Evolutionary conservation across 139 green algal species (phyloP), one percentile per base, ranked within the genome.

Genomic region (Bryopsis sp.): DNA sequence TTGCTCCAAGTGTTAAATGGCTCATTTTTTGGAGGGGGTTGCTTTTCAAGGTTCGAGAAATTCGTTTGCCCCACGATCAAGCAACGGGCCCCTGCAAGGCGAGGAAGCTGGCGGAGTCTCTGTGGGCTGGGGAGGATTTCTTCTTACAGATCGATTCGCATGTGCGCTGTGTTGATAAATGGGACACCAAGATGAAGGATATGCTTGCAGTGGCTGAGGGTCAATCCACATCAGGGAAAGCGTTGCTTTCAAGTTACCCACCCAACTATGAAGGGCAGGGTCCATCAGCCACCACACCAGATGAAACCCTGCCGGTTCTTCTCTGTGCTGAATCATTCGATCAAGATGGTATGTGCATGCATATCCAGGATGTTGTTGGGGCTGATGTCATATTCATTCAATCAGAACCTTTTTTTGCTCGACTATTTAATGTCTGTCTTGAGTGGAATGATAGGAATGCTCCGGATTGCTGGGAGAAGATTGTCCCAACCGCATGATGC

Each of bases 101-200:
- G 0, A 80, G 85, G 0, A 64, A 68, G 29, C 39, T 91, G 35
- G 81, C 85, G 0, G 68, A 83, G 58, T 34, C 48, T 48, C 74
- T 93, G 74, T 92, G 82, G 82, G 60, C 39, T 4, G 85, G 85
- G 0, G 88, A 95, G 71, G 74, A 82, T 50, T 91, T 74, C 64
- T 59, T 84, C n/a, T 70, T 95, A 72, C 87, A 93, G 74, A 69
- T 93, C 1, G 86, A 93, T 68, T 73, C 83, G 2, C 86, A 93
- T 80, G 89, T 86, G 82, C 54, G 78, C 11, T 84, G 82, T 47
- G 48, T 57, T 15, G n/a, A 15, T 1, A 54, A 48, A 2, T 84
- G 78, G 78, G 78, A 84, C 66, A 38, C 32, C 35, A 19, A 37
- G 35, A 71, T 84, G 69, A 65, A 78, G 6, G 24, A 60, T 39